A percentile compares a stretch with the other conserved stretches of the same genome.
phyloP scores from a whole-genome alignment of 768 basidiomycete genomes.

The Glaciozyma antarctica region DNA sequence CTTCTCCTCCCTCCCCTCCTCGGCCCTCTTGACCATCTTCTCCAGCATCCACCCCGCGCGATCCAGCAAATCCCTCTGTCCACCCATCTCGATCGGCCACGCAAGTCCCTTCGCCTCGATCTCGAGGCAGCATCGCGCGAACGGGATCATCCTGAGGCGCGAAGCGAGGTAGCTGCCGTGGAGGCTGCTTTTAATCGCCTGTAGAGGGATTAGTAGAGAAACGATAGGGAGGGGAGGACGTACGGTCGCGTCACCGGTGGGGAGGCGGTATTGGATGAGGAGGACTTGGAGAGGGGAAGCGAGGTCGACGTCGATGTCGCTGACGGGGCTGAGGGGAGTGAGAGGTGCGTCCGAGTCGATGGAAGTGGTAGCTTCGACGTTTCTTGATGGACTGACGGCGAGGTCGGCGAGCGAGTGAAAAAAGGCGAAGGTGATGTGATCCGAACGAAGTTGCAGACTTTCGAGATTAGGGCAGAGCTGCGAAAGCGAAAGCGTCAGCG shows the following conservation, averaged over 20 bases:
- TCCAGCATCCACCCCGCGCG: background rate
- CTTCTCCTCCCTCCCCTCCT: conserved; percentile 4
- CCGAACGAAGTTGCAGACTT: conserved; percentile 7
- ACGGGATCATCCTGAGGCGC: background rate
- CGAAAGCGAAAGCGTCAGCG: background rate
- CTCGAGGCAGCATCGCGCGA: conserved; percentile 1
- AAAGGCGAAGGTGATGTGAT: conserved; percentile 10
- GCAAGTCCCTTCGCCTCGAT: conserved; percentile 7
- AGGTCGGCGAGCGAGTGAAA: conserved; percentile 1
- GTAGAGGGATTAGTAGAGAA: background rate
- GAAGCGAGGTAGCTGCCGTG: background rate
- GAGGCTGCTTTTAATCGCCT: background rate
- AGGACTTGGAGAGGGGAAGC: background rate
- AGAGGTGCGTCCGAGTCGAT: background rate
- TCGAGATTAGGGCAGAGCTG: conserved; percentile 8
- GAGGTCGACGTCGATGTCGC: background rate
- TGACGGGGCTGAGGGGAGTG: background rate
- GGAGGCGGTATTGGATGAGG: background rate
- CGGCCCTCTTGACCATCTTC: conserved; percentile 5
- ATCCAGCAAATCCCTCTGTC: conserved; percentile 11
- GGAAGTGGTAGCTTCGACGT: background rate
- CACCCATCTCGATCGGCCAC: conserved; percentile 11
- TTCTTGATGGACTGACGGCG: background rate
- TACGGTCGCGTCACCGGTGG: background rate
- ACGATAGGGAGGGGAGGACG: background rate